Conservation (phyloP, 2,329 filamentous ascomycete species). For the Pestalotiopsis fici region DNA sequence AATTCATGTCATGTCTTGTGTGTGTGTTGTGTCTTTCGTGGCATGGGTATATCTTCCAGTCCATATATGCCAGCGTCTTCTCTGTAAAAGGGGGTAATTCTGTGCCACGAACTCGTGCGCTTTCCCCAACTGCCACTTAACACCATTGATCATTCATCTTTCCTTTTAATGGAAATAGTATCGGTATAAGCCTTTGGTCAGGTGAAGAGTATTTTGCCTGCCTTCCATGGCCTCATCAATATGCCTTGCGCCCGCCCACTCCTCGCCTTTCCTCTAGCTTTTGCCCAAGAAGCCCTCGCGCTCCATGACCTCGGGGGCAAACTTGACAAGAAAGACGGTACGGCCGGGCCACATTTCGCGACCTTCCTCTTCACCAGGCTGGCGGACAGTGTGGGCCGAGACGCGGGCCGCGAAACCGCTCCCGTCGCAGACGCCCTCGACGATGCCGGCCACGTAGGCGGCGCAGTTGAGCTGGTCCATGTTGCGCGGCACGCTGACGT, state of each 20-base stretch:
- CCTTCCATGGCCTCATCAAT: neutral
- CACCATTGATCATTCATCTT: neutral
- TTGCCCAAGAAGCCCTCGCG: constrained; percentile 80
- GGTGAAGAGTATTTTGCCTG: neutral
- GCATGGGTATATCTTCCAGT: neutral
- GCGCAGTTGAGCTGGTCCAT: constrained; percentile 97
- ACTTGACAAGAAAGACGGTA: constrained; percentile 94
- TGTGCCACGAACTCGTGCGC: neutral
- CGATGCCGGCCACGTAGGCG: constrained; percentile 90
- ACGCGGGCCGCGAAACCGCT: constrained; percentile 87
- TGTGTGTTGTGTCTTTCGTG: neutral
- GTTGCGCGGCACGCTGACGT: constrained; percentile 89
- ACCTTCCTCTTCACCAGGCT: constrained; percentile 41
- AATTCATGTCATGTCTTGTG: neutral
- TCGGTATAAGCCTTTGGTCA: neutral
- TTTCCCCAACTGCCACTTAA: neutral
- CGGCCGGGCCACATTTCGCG: constrained; percentile 89
- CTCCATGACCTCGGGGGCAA: constrained; percentile 88
- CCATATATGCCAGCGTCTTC: neutral
- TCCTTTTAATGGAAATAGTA: neutral
- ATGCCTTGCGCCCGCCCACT: neutral
- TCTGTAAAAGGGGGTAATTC: neutral
- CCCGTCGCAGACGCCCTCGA: constrained; percentile 94
- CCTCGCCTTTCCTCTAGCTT: constrained; percentile 27
- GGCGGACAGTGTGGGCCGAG: constrained; percentile 78